A percentile compares a stretch with the other conserved stretches of the same genome.
Evolutionary conservation across 1,139 yeast species (phyloP).

Genomic region (Entelexis sorbosivorans): DNA sequence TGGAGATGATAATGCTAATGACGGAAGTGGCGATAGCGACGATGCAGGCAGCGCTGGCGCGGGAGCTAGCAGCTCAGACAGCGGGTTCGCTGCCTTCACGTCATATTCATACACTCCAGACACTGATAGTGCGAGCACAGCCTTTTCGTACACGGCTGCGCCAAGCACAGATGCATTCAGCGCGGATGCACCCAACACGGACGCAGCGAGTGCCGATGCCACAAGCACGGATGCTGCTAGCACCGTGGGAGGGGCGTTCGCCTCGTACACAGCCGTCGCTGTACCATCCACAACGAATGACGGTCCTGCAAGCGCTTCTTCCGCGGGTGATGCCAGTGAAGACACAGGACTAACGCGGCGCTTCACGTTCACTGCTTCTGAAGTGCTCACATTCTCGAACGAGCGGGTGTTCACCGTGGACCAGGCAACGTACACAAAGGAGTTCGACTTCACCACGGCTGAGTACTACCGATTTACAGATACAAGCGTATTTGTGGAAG

Average conservation of each 20-base stretch:
- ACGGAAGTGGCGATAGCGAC: background rate
- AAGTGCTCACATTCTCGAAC: background rate
- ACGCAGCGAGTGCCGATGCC: too few species aligned
- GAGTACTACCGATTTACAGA: constrained; percentile 1
- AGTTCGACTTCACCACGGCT: background rate
- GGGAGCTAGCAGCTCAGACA: background rate
- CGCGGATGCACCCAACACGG: too few species aligned
- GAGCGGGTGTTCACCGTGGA: background rate
- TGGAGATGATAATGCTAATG: background rate
- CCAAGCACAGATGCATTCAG: background rate
- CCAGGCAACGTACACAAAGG: background rate
- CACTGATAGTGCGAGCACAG: too few species aligned
- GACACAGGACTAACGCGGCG: background rate
- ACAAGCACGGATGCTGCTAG: too few species aligned
- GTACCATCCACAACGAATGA: too few species aligned
- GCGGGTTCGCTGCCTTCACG: constrained; percentile 8
- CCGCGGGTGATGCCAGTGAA: too few species aligned
- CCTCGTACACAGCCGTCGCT: too few species aligned
- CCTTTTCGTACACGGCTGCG: too few species aligned
- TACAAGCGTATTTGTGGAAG: background rate
- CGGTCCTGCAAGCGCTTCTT: too few species aligned
- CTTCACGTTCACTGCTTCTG: constrained; percentile 1
- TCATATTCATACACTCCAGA: background rate
- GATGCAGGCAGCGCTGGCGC: background rate
- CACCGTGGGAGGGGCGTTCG: too few species aligned